Conservation (phyloP, 1,139 yeast genomes). For the Suhomyces anneliseae region DNA sequence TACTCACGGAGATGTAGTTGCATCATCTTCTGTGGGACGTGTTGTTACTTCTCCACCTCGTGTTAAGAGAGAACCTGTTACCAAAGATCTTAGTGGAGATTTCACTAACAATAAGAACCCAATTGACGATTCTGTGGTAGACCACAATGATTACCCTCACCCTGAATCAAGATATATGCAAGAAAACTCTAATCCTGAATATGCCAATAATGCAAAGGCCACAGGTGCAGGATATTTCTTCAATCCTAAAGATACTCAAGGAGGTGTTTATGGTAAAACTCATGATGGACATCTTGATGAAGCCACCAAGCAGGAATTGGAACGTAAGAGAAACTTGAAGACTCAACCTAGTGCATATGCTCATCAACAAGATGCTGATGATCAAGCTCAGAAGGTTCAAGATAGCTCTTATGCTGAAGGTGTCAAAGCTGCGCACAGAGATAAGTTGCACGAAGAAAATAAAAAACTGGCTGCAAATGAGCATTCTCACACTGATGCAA, state of each 20-base stretch:
- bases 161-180: conserved; percentile 3
- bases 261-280: conserved; percentile 25
- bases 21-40: conserved; percentile 29
- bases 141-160: background rate
- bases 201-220: conserved; percentile 31
- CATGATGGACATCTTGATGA: conserved; percentile 16
- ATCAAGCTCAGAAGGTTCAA: conserved; percentile 16
- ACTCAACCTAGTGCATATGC: conserved; percentile 31
- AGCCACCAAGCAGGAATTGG: conserved; percentile 31
- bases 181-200: conserved; percentile 26
- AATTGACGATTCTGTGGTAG: conserved; percentile 24
- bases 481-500: background rate
- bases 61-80: conserved; percentile 30
- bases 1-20: conserved; percentile 9
- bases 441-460: conserved; percentile 8
- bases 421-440: conserved; percentile 16
- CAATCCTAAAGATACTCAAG: conserved; percentile 40
- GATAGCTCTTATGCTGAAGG: conserved; percentile 19
- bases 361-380: conserved; percentile 16
- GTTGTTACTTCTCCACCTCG: conserved; percentile 34
- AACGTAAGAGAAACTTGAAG: conserved; percentile 26
- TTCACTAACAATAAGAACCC: conserved; percentile 34
- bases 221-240: conserved; percentile 36
- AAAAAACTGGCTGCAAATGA: conserved; percentile 6
- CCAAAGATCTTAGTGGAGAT: conserved; percentile 32